Evolutionary conservation across 2,329 filamentous ascomycete genomes (phyloP).

Genomic region (Cladosporium colombiae): DNA sequence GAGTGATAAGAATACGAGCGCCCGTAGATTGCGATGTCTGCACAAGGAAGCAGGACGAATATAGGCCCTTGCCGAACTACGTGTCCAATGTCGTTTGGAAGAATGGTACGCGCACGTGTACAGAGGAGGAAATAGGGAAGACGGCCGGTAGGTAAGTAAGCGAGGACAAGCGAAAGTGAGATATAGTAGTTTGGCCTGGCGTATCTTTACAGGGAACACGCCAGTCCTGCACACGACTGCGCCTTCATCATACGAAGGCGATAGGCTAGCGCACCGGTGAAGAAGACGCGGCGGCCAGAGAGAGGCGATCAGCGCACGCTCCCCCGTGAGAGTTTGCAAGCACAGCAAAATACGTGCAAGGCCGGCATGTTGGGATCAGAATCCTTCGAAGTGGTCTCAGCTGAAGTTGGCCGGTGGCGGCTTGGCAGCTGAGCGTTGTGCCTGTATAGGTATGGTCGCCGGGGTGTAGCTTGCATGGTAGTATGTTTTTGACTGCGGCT

Average conservation of each 20-base stretch:
- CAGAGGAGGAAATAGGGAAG: background rate
- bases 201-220: background rate
- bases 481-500: background rate
- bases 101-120: background rate
- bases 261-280: conserved; percentile 6
- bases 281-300: background rate
- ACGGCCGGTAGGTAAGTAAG: background rate
- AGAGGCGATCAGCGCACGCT: background rate
- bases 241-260: background rate
- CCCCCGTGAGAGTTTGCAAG: background rate
- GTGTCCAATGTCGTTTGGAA: background rate
- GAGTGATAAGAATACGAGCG: background rate
- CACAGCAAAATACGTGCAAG: background rate
- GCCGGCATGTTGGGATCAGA: background rate
- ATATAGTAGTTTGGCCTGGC: background rate
- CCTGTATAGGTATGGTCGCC: background rate
- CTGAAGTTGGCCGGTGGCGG: conserved; percentile 2
- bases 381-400: background rate
- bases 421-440: background rate
- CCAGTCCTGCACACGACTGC: background rate
- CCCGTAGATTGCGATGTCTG: background rate
- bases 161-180: conserved; percentile 7
- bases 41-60: background rate
- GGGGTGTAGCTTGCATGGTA: background rate
- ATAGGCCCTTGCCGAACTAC: background rate